These are phyloP conservation scores for Poa annua DNA, from an alignment of 176 grass and related monocot species.

Conservation along the genomic window DNA sequence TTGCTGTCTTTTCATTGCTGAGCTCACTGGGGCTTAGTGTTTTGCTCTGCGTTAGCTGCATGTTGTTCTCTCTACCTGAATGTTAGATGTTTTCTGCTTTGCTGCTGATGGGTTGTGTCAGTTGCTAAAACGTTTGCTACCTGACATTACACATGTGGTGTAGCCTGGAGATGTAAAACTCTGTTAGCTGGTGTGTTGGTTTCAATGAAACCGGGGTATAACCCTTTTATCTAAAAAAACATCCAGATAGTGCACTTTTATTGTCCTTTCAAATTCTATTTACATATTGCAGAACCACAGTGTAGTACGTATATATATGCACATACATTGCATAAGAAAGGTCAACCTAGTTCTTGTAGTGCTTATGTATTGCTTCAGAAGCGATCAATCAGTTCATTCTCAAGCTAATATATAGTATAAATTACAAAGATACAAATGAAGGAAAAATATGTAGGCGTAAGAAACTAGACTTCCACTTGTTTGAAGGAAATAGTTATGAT, in stretches of 20 bases:
- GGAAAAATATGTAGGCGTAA: neutral
- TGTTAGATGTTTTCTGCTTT: too few species aligned
- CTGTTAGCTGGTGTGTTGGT: too few species aligned
- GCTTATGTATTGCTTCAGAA: neutral
- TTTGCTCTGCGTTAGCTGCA: too few species aligned
- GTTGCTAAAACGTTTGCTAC: too few species aligned
- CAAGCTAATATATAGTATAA: neutral
- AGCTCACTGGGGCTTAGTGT: too few species aligned
- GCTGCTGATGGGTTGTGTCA: too few species aligned
- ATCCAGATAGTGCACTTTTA: neutral
- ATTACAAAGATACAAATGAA: neutral
- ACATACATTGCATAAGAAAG: neutral
- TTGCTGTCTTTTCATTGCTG: too few species aligned
- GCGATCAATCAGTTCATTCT: neutral
- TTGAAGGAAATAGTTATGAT: neutral
- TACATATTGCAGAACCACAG: neutral
- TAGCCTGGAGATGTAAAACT: too few species aligned
- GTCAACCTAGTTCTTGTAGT: neutral
- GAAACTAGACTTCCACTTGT: neutral
- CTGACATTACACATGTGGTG: too few species aligned
- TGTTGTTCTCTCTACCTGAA: too few species aligned
- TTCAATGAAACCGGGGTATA: too few species aligned
- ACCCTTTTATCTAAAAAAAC: too few species aligned
- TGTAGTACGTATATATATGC: neutral
- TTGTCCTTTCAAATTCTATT: neutral